Evolutionary conservation across 768 basidiomycete species (phyloP), one percentile per base, ranked within the genome.

Genomic region (Psilocybe sp.): DNA sequence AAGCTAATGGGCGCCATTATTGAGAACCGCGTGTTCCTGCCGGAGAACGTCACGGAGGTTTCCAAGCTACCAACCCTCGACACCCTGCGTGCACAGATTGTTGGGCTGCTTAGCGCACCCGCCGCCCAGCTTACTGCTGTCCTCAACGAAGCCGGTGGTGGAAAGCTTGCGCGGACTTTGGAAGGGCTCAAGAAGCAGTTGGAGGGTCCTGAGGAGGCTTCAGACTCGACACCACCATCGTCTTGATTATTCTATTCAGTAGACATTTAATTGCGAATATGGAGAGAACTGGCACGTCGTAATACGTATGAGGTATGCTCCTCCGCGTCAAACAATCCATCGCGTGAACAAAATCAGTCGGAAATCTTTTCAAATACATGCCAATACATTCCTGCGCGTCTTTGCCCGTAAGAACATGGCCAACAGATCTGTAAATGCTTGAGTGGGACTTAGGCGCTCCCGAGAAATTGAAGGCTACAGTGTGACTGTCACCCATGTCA

Each of bases 101-200:
- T 95, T 12, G 94, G 93, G 7, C 54, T 97, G 68, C 64, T 98
- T 52, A 85, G 85, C 50, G 75, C 82, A 12, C 91, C 90, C 39
- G 84, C 81, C 10, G 74, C 79, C 53, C 86, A 90, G 66, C 73
- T 95, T 41, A 81, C 87, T 3, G 84, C 80, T 41, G 66, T 60
- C 7, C 44, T 65, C 32, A 53, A 58, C 31, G 66, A 85, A 63
- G 85, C 87, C 34, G 77, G 79, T 50, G 87, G 88, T 44, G 87
- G 82, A n/a, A 76, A 73, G 52, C 62, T 89, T 60, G 80, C 85
- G 52, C 74, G 89, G 72, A 85, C 87, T 28, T 59, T 91, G 61
- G 85, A 90, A 59, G 89, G 89, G 1, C 73, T 88, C 63, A 84
- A 83, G 71, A 77, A 79, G 63, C 76, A 81, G 18, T 64, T 90